Evolutionary conservation across 2,329 filamentous ascomycete species (phyloP), one percentile per base, ranked within the genome.

Genomic region (Sporothrix brunneoviolacea): DNA sequence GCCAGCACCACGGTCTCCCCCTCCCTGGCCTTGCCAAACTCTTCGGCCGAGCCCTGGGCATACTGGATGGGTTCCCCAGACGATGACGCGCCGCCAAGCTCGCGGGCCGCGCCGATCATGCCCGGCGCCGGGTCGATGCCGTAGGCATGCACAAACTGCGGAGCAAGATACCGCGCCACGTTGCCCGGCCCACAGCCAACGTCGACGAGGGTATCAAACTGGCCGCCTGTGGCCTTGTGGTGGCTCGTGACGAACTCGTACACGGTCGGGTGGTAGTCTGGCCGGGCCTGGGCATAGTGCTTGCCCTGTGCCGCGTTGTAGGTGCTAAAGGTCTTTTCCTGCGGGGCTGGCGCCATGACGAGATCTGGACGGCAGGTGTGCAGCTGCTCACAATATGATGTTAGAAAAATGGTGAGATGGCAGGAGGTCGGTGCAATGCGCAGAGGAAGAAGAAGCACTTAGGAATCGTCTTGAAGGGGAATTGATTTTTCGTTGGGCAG

Each of bases 121-220:
- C 70, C 72, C 13, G 65, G 62, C 2, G 73, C 71, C 0, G 76
- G 68, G 54, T 83, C 79, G 12, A 77, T 57, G 5, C 76, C 80
- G 15, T 74, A 62, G 8, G 65, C 72, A 22, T 66, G 59, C 1
- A 59, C 51, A 58, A 82, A 82, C 30, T 65, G 65, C 0, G 63
- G 61, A 0, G 72, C 70, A 1, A 82, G 66, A 5, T 64, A 65
- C 3, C 71, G 68, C 0, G 68, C 68, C 0, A 72, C 74, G 12
- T 62, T 71, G 4, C 79, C 79, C 0, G 79, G 77, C 0, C 79
- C 78, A 57, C 76, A 80, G 28, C 79, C 79, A 6, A 82, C 62
- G 54, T 83, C 79, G 12, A 80, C 59, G 0, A 79, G 54, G 3
- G 62, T 65, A 27, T 64, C 59, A 13, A 74, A 57, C 12, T 65